These are phyloP conservation scores for Firmiana major DNA, from an alignment of 345 rosid species.

Conservation along the genomic window DNA sequence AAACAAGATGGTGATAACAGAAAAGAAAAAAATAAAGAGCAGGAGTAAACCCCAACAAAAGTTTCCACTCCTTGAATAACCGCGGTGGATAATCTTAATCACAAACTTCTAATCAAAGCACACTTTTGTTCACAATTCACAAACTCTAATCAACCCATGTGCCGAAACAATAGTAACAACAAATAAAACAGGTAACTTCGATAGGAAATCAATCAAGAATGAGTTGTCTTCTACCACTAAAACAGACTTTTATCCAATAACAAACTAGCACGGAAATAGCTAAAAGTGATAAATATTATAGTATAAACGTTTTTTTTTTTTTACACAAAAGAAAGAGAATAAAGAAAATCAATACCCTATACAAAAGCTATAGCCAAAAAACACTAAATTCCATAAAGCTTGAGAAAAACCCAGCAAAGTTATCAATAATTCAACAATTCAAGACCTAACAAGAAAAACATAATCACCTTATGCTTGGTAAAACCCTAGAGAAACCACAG, in stretches of 20 bases:
- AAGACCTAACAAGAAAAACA: background rate
- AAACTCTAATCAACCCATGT: background rate
- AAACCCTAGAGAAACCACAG: constrained; percentile 3
- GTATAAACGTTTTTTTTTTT: too few relatives aligned
- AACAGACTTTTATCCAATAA: background rate
- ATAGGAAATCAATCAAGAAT: background rate
- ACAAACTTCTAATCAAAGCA: background rate
- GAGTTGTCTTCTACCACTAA: background rate
- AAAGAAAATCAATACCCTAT: background rate
- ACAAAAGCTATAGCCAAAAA: background rate
- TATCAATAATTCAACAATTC: background rate
- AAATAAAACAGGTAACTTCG: background rate
- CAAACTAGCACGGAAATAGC: background rate
- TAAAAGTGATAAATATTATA: background rate
- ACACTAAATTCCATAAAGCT: constrained; percentile 1
- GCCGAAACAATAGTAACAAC: background rate
- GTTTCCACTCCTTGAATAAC: background rate
- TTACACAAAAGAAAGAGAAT: background rate
- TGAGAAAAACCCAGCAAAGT: background rate
- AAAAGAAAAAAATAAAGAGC: background rate
- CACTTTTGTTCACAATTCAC: background rate
- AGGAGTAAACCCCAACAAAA: background rate
- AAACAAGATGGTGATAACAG: background rate
- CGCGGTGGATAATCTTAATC: background rate
- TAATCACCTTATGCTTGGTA: background rate